Evolutionary conservation across 2,329 filamentous ascomycete species (phyloP).

Genomic region (Diaporthe eres): DNA sequence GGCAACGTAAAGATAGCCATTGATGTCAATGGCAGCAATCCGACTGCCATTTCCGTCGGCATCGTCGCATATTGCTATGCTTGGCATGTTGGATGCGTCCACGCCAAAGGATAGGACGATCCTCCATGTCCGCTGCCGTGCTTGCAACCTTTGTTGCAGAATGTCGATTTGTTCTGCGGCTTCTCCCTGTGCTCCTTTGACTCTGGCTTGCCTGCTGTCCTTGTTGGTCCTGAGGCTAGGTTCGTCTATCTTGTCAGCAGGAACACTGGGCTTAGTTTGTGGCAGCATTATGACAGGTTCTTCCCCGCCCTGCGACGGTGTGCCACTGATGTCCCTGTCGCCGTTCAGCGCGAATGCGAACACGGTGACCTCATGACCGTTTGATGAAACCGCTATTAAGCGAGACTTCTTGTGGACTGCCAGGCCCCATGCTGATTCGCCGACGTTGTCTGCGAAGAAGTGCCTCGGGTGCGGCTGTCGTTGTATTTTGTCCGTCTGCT

Average conservation of each 20-base stretch:
- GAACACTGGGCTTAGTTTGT: background rate
- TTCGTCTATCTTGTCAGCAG: background rate
- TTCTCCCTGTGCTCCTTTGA: background rate
- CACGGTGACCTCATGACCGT: slow-evolving; percentile 70
- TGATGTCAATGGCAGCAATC: slow-evolving; percentile 66
- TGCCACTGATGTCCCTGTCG: background rate
- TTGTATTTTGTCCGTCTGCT: background rate
- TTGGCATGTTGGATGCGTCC: slow-evolving; percentile 64
- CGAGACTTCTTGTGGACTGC: slow-evolving; percentile 86
- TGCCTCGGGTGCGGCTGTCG: slow-evolving; percentile 49
- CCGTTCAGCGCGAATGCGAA: slow-evolving; percentile 62
- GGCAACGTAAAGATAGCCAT: slow-evolving; percentile 63
- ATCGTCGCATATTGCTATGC: slow-evolving; percentile 65
- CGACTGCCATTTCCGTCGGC: slow-evolving; percentile 62
- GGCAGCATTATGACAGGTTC: background rate
- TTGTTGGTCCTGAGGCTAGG: too few species aligned
- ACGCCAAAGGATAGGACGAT: slow-evolving; percentile 61
- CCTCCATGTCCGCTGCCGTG: slow-evolving; percentile 63
- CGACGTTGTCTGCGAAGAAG: slow-evolving; percentile 84
- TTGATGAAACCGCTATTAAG: slow-evolving; percentile 88
- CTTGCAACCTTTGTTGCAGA: slow-evolving; percentile 54
- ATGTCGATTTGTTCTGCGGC: background rate
- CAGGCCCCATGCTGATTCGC: slow-evolving; percentile 87
- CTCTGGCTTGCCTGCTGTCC: too few species aligned
- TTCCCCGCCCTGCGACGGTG: background rate